phyloP scores from a whole-genome alignment of 164 flowering plant species.

The Macadamia tetraphylla region DNA sequence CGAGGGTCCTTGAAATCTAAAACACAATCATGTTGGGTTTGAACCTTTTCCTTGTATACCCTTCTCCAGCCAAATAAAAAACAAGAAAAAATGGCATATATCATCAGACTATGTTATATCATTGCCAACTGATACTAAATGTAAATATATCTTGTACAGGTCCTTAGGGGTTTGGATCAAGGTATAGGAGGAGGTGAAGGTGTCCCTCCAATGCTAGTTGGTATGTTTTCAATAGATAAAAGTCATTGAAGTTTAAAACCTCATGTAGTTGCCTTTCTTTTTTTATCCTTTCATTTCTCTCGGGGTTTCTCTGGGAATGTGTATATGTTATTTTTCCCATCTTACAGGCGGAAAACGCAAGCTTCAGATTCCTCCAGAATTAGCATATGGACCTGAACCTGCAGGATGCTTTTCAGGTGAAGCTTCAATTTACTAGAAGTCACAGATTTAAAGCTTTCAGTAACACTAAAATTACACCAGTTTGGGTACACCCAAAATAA shows the following conservation, averaged over 20 bases:
- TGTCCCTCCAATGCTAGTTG: constrained; percentile 86
- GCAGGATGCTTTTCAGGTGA: constrained; percentile 96
- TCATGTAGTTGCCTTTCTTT: not conserved
- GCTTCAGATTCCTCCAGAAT: constrained; percentile 76
- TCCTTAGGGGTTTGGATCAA: constrained; percentile 79
- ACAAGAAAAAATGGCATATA: too few species aligned
- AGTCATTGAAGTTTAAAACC: too few species aligned
- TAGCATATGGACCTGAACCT: constrained; percentile 95
- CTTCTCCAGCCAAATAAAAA: too few species aligned
- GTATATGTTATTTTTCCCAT: not conserved
- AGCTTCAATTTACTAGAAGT: not conserved
- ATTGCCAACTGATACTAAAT: not conserved
- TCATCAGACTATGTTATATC: not conserved
- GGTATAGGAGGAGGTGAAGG: constrained; percentile 89
- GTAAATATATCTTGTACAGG: constrained; percentile 29
- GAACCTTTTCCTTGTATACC: too few species aligned
- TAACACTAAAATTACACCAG: not conserved
- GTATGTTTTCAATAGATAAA: constrained; percentile 27
- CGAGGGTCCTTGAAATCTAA: too few species aligned
- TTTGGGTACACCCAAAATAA: not conserved
- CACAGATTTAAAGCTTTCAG: too few species aligned
- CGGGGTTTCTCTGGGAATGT: not conserved
- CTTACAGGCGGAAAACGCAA: constrained; percentile 79
- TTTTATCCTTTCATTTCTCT: not conserved
- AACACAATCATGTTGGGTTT: too few species aligned